These are phyloP conservation scores for Xylariaceae sp. DNA, from an alignment of 2,329 filamentous ascomycete species.

Conservation along the genomic window DNA sequence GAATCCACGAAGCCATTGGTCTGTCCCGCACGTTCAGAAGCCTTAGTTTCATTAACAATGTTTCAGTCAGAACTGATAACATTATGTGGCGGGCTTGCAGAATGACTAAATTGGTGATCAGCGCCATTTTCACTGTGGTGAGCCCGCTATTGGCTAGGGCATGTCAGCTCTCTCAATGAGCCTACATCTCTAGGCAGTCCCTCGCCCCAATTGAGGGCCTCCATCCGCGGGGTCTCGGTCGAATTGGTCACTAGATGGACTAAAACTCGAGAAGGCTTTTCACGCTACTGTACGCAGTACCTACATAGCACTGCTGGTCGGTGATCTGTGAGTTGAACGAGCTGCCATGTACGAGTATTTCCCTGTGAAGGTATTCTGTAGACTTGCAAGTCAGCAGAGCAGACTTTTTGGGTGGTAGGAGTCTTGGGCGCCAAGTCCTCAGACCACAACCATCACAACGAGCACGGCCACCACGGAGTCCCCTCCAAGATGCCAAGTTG, in stretches of 20 bases:
- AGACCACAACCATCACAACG: too few species aligned
- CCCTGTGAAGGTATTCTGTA: too few species aligned
- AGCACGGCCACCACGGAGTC: too few species aligned
- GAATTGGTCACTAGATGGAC: neutral
- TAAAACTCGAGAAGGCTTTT: neutral
- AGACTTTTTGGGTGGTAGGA: too few species aligned
- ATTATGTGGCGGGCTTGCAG: neutral
- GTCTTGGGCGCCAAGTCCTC: too few species aligned
- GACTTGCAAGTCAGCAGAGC: too few species aligned
- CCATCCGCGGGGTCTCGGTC: neutral
- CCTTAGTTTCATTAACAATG: too few species aligned
- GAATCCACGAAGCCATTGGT: too few species aligned
- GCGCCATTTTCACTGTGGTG: neutral
- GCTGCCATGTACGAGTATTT: too few species aligned
- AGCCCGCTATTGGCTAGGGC: neutral
- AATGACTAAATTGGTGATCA: neutral
- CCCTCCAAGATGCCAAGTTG: too few species aligned
- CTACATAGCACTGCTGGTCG: neutral
- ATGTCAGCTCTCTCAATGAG: neutral
- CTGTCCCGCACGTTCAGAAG: too few species aligned
- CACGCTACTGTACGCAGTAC: neutral
- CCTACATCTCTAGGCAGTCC: neutral
- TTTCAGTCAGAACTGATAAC: neutral
- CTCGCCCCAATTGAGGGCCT: neutral
- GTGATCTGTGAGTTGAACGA: too few species aligned